These are phyloP conservation scores for Clarireedia sp. DNA, from an alignment of 2,329 filamentous ascomycete species.

Conservation along the genomic window DNA sequence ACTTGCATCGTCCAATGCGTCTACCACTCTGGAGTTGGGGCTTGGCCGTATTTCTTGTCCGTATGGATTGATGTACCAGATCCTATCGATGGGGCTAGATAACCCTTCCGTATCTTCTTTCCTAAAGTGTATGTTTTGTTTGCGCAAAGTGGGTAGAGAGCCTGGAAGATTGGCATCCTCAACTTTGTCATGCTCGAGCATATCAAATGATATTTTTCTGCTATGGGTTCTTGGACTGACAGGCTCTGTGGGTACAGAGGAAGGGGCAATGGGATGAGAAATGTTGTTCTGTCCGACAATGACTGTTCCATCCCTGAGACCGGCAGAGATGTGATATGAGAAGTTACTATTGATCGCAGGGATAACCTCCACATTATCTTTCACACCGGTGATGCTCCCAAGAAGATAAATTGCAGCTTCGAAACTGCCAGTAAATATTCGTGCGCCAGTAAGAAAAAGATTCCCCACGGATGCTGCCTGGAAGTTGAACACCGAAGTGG, in stretches of 20 bases:
- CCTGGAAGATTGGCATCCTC: conserved; percentile 79
- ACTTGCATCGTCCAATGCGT: conserved; percentile 56
- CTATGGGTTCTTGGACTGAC: conserved; percentile 14
- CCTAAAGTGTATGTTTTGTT: conserved; percentile 73
- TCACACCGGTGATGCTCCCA: conserved; percentile 78
- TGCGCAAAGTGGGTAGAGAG: conserved; percentile 69
- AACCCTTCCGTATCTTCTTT: conserved; percentile 71
- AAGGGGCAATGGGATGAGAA: conserved; percentile 54
- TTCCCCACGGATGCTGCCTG: conserved; percentile 70
- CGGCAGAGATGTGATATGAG: conserved; percentile 86
- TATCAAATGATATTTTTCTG: conserved; percentile 30
- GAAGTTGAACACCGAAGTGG: conserved; percentile 69
- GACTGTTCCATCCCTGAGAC: conserved; percentile 56
- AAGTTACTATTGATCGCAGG: conserved; percentile 94
- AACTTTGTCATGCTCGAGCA: conserved; percentile 53
- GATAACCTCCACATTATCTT: conserved; percentile 67
- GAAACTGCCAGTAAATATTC: conserved; percentile 86
- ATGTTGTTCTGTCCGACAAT: conserved; percentile 93
- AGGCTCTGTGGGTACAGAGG: conserved; percentile 11
- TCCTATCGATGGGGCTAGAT: conserved; percentile 64
- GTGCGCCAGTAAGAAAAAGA: conserved; percentile 73
- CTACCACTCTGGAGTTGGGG: conserved; percentile 71
- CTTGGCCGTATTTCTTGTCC: conserved; percentile 88
- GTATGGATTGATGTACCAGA: conserved; percentile 99
- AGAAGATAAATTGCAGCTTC: conserved; percentile 89